Evolutionary conservation across 2,329 filamentous ascomycete species (phyloP).

Genomic region (Trichoderma atrobrunneum): DNA sequence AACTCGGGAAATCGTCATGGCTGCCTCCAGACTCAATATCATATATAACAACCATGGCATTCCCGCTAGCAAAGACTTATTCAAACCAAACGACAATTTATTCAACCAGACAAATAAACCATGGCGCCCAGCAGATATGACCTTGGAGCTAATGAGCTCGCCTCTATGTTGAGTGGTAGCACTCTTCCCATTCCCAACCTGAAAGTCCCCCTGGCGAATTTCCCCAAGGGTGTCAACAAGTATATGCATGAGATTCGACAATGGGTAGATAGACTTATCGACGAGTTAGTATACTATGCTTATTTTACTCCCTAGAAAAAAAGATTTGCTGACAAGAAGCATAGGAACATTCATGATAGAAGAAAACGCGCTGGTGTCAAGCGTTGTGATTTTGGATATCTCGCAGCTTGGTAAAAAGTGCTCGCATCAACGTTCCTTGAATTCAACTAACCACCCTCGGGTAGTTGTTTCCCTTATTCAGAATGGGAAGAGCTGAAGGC

Average conservation of each 20-base stretch:
- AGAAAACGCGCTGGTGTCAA: neutral
- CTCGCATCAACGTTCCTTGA: neutral
- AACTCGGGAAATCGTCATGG: neutral
- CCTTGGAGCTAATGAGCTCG: neutral
- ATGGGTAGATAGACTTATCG: neutral
- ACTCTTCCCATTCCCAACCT: conserved; percentile 4
- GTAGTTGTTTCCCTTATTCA: neutral
- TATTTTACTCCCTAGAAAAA: no score
- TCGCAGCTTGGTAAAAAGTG: neutral
- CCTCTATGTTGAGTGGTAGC: conserved; percentile 1
- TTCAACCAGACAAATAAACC: neutral
- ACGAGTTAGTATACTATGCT: neutral
- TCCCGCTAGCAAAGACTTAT: neutral
- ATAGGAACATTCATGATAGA: neutral
- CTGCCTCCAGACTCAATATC: neutral
- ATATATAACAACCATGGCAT: neutral
- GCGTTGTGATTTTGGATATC: conserved; percentile 6
- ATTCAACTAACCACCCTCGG: neutral
- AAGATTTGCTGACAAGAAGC: neutral
- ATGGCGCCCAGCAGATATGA: neutral
- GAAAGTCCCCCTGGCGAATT: neutral
- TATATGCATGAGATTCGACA: neutral
- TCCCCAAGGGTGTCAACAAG: neutral
- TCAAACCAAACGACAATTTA: neutral
- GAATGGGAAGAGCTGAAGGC: conserved; percentile 1